A percentile compares a stretch with the other conserved stretches of the same genome.
These are phyloP conservation scores for Bipolaris gigantea DNA, from an alignment of 2,329 filamentous ascomycete species.

Conservation along the genomic window DNA sequence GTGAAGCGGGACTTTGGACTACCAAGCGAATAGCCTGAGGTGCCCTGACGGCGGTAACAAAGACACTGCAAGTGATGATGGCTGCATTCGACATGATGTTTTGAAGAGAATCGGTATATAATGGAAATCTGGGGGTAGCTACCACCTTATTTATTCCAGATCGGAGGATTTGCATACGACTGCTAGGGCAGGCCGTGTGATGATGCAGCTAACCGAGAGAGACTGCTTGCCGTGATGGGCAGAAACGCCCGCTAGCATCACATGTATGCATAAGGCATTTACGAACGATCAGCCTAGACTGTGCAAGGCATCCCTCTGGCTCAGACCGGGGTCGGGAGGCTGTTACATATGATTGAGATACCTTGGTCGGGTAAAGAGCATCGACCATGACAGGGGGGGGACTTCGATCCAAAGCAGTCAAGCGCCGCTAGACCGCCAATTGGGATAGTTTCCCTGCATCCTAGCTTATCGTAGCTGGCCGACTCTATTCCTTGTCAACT, in stretches of 20 bases:
- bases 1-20: background rate
- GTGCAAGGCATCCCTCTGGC: background rate
- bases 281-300: background rate
- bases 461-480: background rate
- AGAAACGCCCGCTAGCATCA: background rate
- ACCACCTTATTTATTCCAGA: background rate
- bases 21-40: background rate
- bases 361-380: background rate
- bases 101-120: background rate
- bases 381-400: background rate
- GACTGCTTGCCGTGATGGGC: background rate
- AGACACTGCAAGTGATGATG: background rate
- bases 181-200: background rate
- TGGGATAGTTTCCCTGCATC: background rate
- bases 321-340: background rate
- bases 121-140: background rate
- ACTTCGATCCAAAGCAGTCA: background rate
- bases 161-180: background rate
- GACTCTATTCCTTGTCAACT: background rate
- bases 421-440: background rate
- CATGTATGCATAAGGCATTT: background rate
- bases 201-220: background rate
- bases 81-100: background rate
- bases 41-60: background rate
- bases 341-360: background rate